A percentile compares a stretch with the other conserved stretches of the same genome.
Evolutionary conservation across 176 grass and related monocot species (phyloP).

Genomic region (Raddia distichophylla): DNA sequence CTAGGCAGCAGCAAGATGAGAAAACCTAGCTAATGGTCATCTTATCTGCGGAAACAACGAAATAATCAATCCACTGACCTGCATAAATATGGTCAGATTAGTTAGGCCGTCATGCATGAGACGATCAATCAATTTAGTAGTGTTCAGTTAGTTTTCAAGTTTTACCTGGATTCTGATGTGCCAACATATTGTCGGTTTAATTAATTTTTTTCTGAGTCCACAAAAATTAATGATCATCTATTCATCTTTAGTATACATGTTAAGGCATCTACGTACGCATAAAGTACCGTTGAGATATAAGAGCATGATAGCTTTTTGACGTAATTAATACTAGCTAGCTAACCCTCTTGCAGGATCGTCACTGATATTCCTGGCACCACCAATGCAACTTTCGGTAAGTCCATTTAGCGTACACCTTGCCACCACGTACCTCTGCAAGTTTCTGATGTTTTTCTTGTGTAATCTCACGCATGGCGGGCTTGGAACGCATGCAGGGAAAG

Average conservation of each 20-base stretch:
- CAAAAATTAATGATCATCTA: not conserved
- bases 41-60: not conserved
- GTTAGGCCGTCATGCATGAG: not conserved
- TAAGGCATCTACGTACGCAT: conserved; percentile 9
- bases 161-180: not conserved
- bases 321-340: not conserved
- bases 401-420: not conserved
- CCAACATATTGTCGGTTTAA: not conserved
- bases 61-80: not conserved
- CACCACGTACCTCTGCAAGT: not conserved
- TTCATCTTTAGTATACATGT: not conserved
- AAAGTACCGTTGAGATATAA: conserved; percentile 31
- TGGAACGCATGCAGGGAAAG: conserved; percentile 49
- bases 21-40: not conserved
- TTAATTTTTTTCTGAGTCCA: not conserved
- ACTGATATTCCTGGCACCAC: conserved; percentile 93
- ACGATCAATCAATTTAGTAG: not conserved
- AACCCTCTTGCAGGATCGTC: conserved; percentile 66
- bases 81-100: conserved; percentile 10
- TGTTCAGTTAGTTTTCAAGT: conserved; percentile 1
- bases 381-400: conserved; percentile 79
- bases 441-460: not conserved
- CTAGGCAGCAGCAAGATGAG: not conserved
- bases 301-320: conserved; percentile 4
- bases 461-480: not conserved